Evolutionary conservation across 345 rosid species (phyloP), one percentile per base, ranked within the genome.

Genomic region (Ceriops decandra): DNA sequence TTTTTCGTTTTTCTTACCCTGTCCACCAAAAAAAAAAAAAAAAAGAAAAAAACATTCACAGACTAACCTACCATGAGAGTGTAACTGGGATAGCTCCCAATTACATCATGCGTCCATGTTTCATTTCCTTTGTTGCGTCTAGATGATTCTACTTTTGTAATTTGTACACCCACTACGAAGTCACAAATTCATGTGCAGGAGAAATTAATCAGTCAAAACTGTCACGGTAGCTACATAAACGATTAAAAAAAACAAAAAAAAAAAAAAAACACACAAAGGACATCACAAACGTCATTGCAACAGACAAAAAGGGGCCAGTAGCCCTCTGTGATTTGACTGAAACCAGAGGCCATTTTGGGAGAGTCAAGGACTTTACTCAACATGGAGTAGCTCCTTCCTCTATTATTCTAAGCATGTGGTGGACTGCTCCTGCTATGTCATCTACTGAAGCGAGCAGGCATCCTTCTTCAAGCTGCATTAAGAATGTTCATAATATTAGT

Each of bases 401-500:
- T 76, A 85, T 87, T 68, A 87, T 79, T 80, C 81, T 80, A 21
- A 92, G 92, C 92, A 92, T 85, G 84, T 85, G 90, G 63, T 88
- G 88, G 53, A 90, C 95, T 68, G 96, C 89, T 72, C 80, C 85
- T 73, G 95, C 96, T 75, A 92, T 88, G 85, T 92, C 98, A 74
- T 90, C 95, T 74, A 78, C 95, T 52, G 93, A 83, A 54, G 72
- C 87, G 67, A 92, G 88, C 75, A 82, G 92, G 85, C 96, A 88
- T 80, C 86, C 91, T 82, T 92, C 98, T 82, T 91, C 97, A 77
- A 89, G 78, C 97, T 91, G 73, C 72, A 72, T 60, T 69, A 28
- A 70, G 52, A 73, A 63, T 66, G 46, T 63, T 63, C 31, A 67
- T 65, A 67, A 63, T n/a, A 64, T 62, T 54, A 68, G 38, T 68